Base-by-base conservation (phyloP, 768 basidiomycete genomes). In the Rhodotorula toruloides region DNA sequence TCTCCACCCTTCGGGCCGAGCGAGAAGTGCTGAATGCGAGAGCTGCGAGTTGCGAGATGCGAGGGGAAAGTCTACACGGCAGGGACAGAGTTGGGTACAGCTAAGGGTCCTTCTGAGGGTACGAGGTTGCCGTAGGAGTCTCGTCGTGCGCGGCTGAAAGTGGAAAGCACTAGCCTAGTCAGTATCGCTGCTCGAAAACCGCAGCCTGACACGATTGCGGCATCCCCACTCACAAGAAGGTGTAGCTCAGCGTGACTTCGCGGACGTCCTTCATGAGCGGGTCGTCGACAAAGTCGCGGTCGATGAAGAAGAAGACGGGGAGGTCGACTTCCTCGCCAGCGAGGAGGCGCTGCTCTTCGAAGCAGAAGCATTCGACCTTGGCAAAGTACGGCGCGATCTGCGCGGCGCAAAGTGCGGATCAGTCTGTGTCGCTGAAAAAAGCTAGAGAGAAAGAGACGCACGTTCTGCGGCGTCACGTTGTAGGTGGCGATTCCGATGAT, bases 321-420 rank as follows among this genome's bases (percentile, higher is more conserved):
- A 99, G 90, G 78, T 99, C 96, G 40, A 99, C 89, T 78, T 97
- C 92, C 79, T 99, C 96, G 36, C 88, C 87, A 0, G 93, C 92
- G 32, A 96, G 81, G 16, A 99, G 84, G 73, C 87, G 89, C 78
- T 99, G 96, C 76, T 99, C 96, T 77, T 99, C 96, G 72, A 99
- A 99, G 78, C 96, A 99, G 81, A 99, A 99, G 72, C 96, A 99
- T 77, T 99, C 96, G 19, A 99, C 91, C 80, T 99, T 99, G 56
- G 93, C 91, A 76, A 99, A 99, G 78, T 98, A 98, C 0, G 94
- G 92, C 14, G 96, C 96, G 72, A 98, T 84, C 94, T 97, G 74
- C 31, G 1, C 21, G 27, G 17, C 14, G 29, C 5, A 27, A 10
- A n/a, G 44, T 44, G 1, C 14, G 36, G 17, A 8, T 31, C 44